Conservation (phyloP, 306 rosid genomes). For the Corylus avellana region DNA sequence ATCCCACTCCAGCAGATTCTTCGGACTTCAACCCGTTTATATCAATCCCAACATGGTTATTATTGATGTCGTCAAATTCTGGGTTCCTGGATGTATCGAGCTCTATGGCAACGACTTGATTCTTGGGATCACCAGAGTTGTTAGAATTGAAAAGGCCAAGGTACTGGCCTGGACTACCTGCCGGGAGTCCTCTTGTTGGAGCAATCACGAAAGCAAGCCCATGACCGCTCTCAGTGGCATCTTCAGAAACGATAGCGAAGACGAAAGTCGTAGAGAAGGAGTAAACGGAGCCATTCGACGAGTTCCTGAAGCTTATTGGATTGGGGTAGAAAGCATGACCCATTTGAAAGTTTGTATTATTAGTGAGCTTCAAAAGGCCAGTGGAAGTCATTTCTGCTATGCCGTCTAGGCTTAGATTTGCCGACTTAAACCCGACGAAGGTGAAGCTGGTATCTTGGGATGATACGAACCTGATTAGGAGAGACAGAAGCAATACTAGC, state of each 20-base stretch:
- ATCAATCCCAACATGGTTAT: slow-evolving; percentile 72
- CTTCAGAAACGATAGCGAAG: slow-evolving; percentile 50
- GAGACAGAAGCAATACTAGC: no score
- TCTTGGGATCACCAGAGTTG: slow-evolving; percentile 39
- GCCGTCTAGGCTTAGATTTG: slow-evolving; percentile 49
- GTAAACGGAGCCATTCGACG: slow-evolving; percentile 23
- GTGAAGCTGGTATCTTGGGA: slow-evolving; percentile 38
- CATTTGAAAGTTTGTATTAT: slow-evolving; percentile 34
- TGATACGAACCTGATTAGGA: background rate
- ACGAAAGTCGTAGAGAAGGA: slow-evolving; percentile 70
- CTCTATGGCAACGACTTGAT: slow-evolving; percentile 55
- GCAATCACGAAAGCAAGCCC: slow-evolving; percentile 62
- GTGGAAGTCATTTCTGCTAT: slow-evolving; percentile 36
- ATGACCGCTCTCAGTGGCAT: slow-evolving; percentile 46
- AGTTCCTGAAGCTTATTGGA: slow-evolving; percentile 49
- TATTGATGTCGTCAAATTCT: slow-evolving; percentile 55
- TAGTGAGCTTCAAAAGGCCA: slow-evolving; percentile 62
- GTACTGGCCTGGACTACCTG: slow-evolving; percentile 29
- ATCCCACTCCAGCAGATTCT: slow-evolving; percentile 37
- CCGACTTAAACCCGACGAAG: slow-evolving; percentile 51
- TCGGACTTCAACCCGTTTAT: slow-evolving; percentile 46
- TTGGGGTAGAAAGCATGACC: slow-evolving; percentile 60
- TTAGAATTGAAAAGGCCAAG: slow-evolving; percentile 56
- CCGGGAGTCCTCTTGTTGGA: slow-evolving; percentile 45
- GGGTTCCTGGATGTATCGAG: slow-evolving; percentile 54